These are phyloP conservation scores for Nadsonia starkeyi-henricii DNA, from an alignment of 1,139 yeast genomes.

Conservation along the genomic window DNA sequence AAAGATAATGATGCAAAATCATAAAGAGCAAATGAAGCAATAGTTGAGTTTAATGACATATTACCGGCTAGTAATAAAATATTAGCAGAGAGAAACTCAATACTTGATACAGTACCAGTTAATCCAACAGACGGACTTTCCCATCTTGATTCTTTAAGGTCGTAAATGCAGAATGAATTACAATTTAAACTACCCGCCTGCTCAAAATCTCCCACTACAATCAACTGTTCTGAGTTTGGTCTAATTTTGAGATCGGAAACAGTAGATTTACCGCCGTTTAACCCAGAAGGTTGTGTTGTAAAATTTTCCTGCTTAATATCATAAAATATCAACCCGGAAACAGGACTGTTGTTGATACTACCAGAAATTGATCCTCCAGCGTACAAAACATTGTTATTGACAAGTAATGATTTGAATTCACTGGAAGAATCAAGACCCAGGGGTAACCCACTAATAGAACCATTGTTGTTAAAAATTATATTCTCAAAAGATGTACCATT, in stretches of 20 bases:
- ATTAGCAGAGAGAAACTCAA: conserved; percentile 38
- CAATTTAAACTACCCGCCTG: conserved; percentile 49
- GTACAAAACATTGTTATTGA: conserved; percentile 30
- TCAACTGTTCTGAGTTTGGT: conserved; percentile 35
- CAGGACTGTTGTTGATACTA: conserved; percentile 14
- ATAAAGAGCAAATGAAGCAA: conserved; percentile 35
- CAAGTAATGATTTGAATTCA: conserved; percentile 31
- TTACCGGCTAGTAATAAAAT: conserved; percentile 52
- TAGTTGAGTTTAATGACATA: conserved; percentile 28
- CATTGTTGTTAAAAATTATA: conserved; percentile 25
- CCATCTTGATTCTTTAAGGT: conserved; percentile 44
- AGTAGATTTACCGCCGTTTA: conserved; percentile 19
- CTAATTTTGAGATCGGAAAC: conserved; percentile 43
- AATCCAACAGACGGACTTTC: conserved; percentile 31
- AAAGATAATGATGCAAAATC: conserved; percentile 31
- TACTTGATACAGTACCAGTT: conserved; percentile 41
- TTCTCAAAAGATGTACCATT: conserved; percentile 22
- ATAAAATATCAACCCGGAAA: conserved; percentile 37
- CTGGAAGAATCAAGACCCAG: conserved; percentile 23
- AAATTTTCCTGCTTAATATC: conserved; percentile 31
- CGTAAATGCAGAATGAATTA: conserved; percentile 53
- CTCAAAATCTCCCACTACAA: conserved; percentile 69
- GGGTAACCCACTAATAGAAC: conserved; percentile 24
- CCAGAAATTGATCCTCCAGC: conserved; percentile 42
- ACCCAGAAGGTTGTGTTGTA: conserved; percentile 34